Evolutionary conservation across 164 flowering plant species (phyloP), one percentile per base, ranked within the genome.

Genomic region (Nelumbo lutea): DNA sequence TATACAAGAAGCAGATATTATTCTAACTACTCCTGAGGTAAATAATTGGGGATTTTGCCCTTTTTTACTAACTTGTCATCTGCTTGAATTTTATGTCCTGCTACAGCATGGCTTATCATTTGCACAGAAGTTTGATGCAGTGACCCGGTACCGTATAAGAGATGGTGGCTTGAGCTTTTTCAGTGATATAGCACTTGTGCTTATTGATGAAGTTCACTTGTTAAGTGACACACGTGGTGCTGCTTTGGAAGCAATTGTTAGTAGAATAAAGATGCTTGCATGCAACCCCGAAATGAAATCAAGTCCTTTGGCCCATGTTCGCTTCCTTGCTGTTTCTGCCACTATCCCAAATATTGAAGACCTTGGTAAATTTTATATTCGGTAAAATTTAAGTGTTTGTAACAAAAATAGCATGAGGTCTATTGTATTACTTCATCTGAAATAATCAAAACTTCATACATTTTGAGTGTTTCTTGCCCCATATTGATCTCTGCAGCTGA

Each of bases 191-290:
- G 88, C 90, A 46, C 97, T 95, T 75, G 74, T 95, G 62, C 94
- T 95, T n/a, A 87, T 95, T 76, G 99, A 95, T 82, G 99, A 95
- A 83, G 99, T 95, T 81, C 99, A 95, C 82, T 77, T 92, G 48
- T 79, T 95, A 75, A 95, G 87, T 82, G 99, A 95, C 76, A 85
- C 91, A 56, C 97, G 98, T 61, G 99, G 99, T 77, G 97, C 97
- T 65, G 82, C 85, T 61, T 80, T 95, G 80, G 98, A 95, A 83
- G 99, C 99, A 67, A 82, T 95, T 59, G 89, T 95, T 72, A 88
- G 98, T 71, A 84, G 99, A 82, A 83, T 93, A 57, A 95, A 95
- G 81, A 92, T 92, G 88, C 87, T 95, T 53, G 68, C 96, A 59
- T 75, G 80, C 61, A 89, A 78, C 50, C n/a, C n/a, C n/a, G n/a